A percentile compares a stretch with the other conserved stretches of the same genome.
phyloP scores from a whole-genome alignment of 208 protist species.

The Strigomonas culicis region DNA sequence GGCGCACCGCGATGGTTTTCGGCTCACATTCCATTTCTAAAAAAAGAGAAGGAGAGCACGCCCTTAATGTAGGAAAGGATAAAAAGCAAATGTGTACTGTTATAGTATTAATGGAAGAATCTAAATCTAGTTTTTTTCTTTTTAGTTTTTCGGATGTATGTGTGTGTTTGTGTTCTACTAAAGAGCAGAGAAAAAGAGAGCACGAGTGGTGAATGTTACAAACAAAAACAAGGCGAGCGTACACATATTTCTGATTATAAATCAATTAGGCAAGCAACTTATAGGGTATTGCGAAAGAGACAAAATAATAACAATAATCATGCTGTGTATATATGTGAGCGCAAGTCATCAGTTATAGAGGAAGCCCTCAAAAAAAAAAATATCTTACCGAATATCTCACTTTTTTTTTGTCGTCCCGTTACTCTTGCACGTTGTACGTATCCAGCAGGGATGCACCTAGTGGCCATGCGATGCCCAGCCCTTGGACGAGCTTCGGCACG shows the following conservation, averaged over 20 bases:
- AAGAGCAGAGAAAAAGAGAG: neutral
- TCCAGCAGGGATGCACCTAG: slow-evolving; percentile 60
- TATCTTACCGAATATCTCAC: neutral
- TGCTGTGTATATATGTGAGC: neutral
- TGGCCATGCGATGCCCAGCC: slow-evolving; percentile 68
- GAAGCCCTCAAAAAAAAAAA: slow-evolving; percentile 11
- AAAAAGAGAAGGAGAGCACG: slow-evolving; percentile 9
- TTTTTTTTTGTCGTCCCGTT: neutral
- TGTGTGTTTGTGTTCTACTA: neutral
- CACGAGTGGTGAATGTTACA: neutral
- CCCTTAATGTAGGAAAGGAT: neutral
- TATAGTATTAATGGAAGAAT: neutral
- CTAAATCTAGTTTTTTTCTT: no score
- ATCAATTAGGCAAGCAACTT: neutral
- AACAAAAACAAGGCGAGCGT: neutral
- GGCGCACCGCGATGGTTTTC: slow-evolving; percentile 6
- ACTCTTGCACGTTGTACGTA: slow-evolving; percentile 10
- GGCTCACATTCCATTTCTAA: neutral
- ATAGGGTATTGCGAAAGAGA: neutral
- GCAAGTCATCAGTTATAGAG: neutral
- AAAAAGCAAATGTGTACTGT: neutral
- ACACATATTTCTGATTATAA: neutral
- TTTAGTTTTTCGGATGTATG: no score
- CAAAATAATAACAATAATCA: neutral
- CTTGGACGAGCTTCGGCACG: slow-evolving; percentile 57